These are phyloP conservation scores for Globisporangium viniferum DNA, from an alignment of 352 stramenopile genomes.

Conservation along the genomic window DNA sequence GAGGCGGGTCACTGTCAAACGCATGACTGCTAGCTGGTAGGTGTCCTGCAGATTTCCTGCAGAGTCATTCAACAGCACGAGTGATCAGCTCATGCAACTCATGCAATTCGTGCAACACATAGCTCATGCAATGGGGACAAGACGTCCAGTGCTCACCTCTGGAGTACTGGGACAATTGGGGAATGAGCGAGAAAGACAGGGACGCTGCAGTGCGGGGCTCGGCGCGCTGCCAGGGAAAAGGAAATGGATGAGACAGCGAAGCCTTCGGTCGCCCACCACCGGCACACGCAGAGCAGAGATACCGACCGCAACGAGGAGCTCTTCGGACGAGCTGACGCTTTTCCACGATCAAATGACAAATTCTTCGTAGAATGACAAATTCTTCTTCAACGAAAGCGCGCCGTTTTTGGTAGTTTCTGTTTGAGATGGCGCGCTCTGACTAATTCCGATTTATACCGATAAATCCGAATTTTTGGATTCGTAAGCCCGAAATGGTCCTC, in stretches of 20 bases:
- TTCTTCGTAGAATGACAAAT: neutral
- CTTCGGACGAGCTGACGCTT: neutral
- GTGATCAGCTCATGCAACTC: neutral
- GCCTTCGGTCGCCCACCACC: neutral
- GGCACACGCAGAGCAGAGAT: neutral
- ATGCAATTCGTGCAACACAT: neutral
- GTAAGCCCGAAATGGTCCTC: neutral
- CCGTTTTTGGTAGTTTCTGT: neutral
- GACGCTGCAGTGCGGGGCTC: neutral
- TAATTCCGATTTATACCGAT: neutral
- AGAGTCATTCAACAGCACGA: neutral
- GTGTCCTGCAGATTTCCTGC: neutral
- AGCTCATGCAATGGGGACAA: neutral
- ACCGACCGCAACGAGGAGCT: neutral
- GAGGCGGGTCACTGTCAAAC: neutral
- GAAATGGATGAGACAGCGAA: neutral
- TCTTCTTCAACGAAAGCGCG: no score
- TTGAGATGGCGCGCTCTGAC: neutral
- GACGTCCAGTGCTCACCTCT: neutral
- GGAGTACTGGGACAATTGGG: neutral
- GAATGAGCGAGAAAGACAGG: neutral
- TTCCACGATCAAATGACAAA: neutral
- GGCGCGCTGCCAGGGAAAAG: neutral
- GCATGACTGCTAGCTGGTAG: neutral
- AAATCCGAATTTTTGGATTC: neutral